Evolutionary conservation across 2,329 filamentous ascomycete genomes (phyloP).

Genomic region (Aspergillus sp.): DNA sequence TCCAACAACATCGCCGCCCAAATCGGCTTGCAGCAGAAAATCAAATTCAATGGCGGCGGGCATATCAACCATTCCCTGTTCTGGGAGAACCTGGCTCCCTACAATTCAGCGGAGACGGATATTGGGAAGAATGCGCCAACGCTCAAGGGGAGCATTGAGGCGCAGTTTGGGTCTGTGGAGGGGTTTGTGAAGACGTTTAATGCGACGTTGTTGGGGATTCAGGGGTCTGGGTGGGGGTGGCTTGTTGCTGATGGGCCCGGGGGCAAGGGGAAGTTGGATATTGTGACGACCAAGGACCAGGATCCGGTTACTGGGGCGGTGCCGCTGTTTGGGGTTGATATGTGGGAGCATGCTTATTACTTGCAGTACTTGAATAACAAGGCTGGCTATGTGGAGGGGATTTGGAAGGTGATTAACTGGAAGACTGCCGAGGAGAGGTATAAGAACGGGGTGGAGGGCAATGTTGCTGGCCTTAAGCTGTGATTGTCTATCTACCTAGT

Average conservation of each 20-base stretch:
- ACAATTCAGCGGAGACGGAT: conserved; percentile 58
- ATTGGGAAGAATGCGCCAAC: conserved; percentile 55
- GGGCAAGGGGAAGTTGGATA: conserved; percentile 60
- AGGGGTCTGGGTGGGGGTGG: conserved; percentile 90
- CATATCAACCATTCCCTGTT: conserved; percentile 93
- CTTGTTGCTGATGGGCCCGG: conserved; percentile 61
- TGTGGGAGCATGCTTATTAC: conserved; percentile 95
- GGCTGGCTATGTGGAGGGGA: conserved; percentile 84
- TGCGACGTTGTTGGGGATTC: conserved; percentile 66
- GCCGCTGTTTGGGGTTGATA: conserved; percentile 79
- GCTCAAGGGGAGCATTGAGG: conserved; percentile 61
- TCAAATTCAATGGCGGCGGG: conserved; percentile 88
- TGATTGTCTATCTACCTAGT: not conserved
- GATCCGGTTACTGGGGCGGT: conserved; percentile 75
- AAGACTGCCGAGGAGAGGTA: conserved; percentile 74
- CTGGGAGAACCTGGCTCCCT: conserved; percentile 77
- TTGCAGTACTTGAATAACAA: conserved; percentile 93
- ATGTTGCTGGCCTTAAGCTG: not conserved
- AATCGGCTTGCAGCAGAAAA: conserved; percentile 65
- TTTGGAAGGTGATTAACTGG: conserved; percentile 96
- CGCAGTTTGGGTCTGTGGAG: conserved; percentile 68
- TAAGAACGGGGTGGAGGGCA: conserved; percentile 20
- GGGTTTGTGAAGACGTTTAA: conserved; percentile 67
- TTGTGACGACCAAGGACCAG: conserved; percentile 83
- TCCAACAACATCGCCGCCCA: conserved; percentile 63